Conservation (phyloP, 2,329 filamentous ascomycete species). For the Biscogniauxia sp. region DNA sequence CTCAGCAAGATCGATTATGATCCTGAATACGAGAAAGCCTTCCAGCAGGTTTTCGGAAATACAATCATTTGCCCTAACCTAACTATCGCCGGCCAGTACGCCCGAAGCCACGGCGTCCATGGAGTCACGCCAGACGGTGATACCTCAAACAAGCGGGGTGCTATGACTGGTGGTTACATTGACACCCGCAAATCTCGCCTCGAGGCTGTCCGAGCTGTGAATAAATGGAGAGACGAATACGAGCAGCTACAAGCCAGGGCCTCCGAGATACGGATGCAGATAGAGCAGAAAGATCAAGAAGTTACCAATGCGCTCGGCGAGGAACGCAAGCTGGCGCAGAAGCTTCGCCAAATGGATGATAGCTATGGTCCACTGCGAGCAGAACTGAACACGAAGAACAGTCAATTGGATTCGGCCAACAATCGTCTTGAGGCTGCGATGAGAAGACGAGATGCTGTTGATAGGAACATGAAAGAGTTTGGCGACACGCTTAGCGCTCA, state of each 20-base stretch:
- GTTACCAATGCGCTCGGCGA: constrained; percentile 85
- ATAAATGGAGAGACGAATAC: constrained; percentile 71
- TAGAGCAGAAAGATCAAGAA: constrained; percentile 81
- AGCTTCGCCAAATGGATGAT: constrained; percentile 72
- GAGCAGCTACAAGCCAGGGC: constrained; percentile 65
- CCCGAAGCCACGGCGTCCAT: constrained; percentile 85
- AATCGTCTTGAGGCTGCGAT: constrained; percentile 71
- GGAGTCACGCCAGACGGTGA: constrained; percentile 95
- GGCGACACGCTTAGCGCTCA: constrained; percentile 73
- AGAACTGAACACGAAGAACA: constrained; percentile 73
- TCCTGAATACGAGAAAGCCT: constrained; percentile 73
- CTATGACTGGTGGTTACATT: constrained; percentile 91
- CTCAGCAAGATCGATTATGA: constrained; percentile 83
- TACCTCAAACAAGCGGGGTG: constrained; percentile 90
- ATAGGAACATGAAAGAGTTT: constrained; percentile 72
- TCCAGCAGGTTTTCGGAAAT: constrained; percentile 93
- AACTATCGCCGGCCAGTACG: constrained; percentile 83
- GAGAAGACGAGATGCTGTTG: constrained; percentile 64
- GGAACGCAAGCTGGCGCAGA: constrained; percentile 78
- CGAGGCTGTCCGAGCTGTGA: constrained; percentile 75
- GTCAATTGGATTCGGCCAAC: constrained; percentile 69
- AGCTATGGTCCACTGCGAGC: constrained; percentile 77
- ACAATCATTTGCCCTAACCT: constrained; percentile 92
- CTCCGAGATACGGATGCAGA: constrained; percentile 63
- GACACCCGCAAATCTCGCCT: constrained; percentile 83